Percentiles rank a stretch among this genome's conserved stretches.
These are phyloP conservation scores for Chlorella sp. DNA, from an alignment of 139 green algal species.

Conservation along the genomic window DNA sequence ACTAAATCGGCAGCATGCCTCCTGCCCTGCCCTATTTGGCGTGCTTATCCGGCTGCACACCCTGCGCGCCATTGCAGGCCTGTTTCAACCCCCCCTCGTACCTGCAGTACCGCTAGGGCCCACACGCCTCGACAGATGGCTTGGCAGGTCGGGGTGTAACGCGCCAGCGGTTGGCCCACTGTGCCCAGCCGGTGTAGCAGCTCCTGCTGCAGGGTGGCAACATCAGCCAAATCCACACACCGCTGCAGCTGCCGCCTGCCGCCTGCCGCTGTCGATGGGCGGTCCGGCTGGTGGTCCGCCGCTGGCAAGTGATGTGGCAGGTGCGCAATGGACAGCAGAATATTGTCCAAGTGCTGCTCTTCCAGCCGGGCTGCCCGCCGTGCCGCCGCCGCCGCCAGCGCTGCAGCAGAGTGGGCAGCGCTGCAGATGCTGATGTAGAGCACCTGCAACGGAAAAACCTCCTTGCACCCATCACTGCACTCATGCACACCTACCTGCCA, in stretches of 20 bases:
- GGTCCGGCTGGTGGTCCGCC: too few relatives aligned
- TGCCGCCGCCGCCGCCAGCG: neutral
- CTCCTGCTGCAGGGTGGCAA: neutral
- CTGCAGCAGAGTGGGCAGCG: neutral
- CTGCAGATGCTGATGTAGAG: too few relatives aligned
- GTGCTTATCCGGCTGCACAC: too few relatives aligned
- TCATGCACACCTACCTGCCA: neutral
- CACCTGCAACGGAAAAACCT: too few relatives aligned
- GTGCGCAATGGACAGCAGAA: neutral
- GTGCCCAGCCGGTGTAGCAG: neutral
- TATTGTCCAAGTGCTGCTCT: neutral
- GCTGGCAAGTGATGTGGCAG: neutral
- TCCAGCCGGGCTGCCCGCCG: neutral
- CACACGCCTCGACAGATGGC: neutral
- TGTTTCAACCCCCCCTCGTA: neutral
- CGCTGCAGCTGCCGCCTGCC: neutral
- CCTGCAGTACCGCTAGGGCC: neutral
- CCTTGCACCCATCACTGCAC: neutral
- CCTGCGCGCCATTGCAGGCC: too few relatives aligned
- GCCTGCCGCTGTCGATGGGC: too few relatives aligned
- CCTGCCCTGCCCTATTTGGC: neutral
- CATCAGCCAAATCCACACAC: neutral
- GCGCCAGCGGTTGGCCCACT: neutral
- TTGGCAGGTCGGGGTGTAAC: neutral
- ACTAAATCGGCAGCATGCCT: too few relatives aligned